These are phyloP conservation scores for Salisapilia sapeloensis DNA, from an alignment of 352 stramenopile species.

Conservation along the genomic window DNA sequence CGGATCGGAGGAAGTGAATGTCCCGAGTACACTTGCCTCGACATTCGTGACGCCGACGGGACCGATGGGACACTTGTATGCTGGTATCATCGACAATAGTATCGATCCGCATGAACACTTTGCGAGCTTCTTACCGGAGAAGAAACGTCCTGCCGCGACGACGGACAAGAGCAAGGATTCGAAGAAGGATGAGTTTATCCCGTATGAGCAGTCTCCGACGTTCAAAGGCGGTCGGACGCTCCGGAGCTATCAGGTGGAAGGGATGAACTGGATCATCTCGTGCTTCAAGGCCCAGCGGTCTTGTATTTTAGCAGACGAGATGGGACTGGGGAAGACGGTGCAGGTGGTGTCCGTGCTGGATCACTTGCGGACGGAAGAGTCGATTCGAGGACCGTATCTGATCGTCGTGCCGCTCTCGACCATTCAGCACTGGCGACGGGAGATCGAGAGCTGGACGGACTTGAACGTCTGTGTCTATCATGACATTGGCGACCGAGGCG, in stretches of 20 bases:
- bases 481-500: constrained; percentile 76
- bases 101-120: constrained; percentile 83
- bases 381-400: constrained; percentile 65
- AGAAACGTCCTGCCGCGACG: constrained; percentile 5
- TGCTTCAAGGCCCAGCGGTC: constrained; percentile 77
- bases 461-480: constrained; percentile 98
- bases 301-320: constrained; percentile 84
- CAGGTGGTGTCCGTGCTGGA: constrained; percentile 90
- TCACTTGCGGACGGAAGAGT: constrained; percentile 72
- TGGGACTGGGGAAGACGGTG: constrained; percentile 90
- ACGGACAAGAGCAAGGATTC: constrained; percentile 2
- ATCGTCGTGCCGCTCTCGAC: constrained; percentile 80
- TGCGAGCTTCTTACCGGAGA: constrained; percentile 59
- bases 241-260: constrained; percentile 72
- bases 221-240: constrained; percentile 76
- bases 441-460: constrained; percentile 90
- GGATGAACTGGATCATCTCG: constrained; percentile 81
- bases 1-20: constrained; percentile 11
- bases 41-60: constrained; percentile 64
- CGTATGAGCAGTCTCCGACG: constrained; percentile 80
- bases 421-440: constrained; percentile 76
- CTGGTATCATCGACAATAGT: constrained; percentile 78
- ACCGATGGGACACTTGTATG: constrained; percentile 78
- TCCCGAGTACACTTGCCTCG: constrained; percentile 12
- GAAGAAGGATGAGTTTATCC: constrained; percentile 43